phyloP scores from a whole-genome alignment of 768 basidiomycete genomes.

The Hygrocybe coccinea region DNA sequence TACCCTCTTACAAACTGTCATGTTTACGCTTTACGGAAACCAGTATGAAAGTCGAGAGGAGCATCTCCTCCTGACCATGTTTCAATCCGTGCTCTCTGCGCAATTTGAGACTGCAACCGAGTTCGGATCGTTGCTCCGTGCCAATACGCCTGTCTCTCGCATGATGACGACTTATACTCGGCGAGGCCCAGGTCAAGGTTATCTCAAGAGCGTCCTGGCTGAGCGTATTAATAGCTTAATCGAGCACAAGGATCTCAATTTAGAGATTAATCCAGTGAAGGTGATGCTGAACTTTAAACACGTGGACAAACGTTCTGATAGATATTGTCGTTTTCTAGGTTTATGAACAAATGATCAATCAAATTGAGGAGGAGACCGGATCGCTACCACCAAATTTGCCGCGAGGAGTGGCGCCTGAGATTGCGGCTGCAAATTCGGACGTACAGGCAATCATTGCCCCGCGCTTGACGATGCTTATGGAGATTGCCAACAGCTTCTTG shows the following conservation, averaged over 20 bases:
- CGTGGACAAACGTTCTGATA: background rate
- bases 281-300: conserved; percentile 34
- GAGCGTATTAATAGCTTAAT: conserved; percentile 98
- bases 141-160: conserved; percentile 97
- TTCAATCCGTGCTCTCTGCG: conserved; percentile 95
- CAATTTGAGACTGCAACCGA: conserved; percentile 99
- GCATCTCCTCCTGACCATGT: conserved; percentile 97
- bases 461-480: conserved; percentile 97
- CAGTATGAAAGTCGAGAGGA: conserved; percentile 99
- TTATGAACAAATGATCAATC: conserved; percentile 99
- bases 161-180: conserved; percentile 99
- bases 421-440: conserved; percentile 90
- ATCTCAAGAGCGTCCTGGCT: conserved; percentile 94
- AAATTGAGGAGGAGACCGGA: conserved; percentile 97
- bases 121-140: conserved; percentile 96
- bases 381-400: conserved; percentile 86
- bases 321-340: conserved; percentile 49
- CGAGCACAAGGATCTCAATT: conserved; percentile 98
- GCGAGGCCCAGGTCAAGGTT: conserved; percentile 96
- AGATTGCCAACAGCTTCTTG: conserved; percentile 97
- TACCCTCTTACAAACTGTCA: conserved; percentile 97
- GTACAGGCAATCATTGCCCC: conserved; percentile 98
- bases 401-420: conserved; percentile 88
- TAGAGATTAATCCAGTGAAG: conserved; percentile 99
- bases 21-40: conserved; percentile 99